Conservation (phyloP, 257 asterid species). For the Salvia rosmarinus region DNA sequence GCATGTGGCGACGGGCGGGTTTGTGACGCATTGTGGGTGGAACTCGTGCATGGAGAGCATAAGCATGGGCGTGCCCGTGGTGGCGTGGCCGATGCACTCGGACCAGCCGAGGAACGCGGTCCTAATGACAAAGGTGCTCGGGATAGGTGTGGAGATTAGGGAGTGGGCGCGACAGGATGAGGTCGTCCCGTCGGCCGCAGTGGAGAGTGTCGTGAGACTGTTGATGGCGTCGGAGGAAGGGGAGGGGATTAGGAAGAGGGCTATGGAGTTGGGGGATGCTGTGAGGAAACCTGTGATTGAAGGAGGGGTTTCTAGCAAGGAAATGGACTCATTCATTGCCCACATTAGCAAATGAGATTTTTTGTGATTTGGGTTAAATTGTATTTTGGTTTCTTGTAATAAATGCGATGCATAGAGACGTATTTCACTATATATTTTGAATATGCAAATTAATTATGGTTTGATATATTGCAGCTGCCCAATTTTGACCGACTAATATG, state of each 20-base stretch:
- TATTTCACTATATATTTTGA: no score
- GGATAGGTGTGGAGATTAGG: conserved; percentile 34
- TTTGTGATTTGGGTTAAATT: not conserved
- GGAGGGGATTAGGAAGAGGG: conserved; percentile 50
- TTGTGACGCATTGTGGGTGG: conserved; percentile 57
- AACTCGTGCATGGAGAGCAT: conserved; percentile 55
- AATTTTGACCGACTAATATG: not conserved
- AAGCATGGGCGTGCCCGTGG: conserved; percentile 47
- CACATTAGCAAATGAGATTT: conserved; percentile 45
- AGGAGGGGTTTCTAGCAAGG: conserved; percentile 40
- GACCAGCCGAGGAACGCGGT: conserved; percentile 55
- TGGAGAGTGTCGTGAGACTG: conserved; percentile 37
- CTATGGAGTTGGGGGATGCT: conserved; percentile 40
- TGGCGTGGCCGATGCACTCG: conserved; percentile 58
- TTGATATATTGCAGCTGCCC: not conserved
- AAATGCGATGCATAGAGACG: no score
- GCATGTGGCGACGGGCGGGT: conserved; percentile 46
- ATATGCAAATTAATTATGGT: no score
- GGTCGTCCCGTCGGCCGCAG: conserved; percentile 21
- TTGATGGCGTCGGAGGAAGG: conserved; percentile 56
- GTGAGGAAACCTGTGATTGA: conserved; percentile 40
- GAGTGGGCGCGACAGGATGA: conserved; percentile 38
- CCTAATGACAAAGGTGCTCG: conserved; percentile 37
- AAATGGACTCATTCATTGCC: conserved; percentile 53
- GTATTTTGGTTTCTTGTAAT: not conserved